These are phyloP conservation scores for Panaeolus cyanescens DNA, from an alignment of 768 basidiomycete genomes.

Conservation along the genomic window DNA sequence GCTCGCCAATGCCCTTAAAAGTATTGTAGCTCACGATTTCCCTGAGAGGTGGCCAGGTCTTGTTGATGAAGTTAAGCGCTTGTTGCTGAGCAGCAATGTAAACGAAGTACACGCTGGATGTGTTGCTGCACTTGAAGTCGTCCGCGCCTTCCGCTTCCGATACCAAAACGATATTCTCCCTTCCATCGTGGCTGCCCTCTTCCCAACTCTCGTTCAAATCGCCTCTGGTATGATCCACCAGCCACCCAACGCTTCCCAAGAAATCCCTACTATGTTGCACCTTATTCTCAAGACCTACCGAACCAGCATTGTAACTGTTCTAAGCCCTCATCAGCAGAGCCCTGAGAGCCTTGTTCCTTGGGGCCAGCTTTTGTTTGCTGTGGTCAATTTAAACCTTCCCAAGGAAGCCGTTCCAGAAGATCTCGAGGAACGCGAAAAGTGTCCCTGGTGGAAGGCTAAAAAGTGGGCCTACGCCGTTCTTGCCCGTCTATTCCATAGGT, in stretches of 20 bases:
- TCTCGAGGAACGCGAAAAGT: constrained; percentile 73
- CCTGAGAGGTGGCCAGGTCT: constrained; percentile 75
- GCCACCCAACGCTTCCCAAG: constrained; percentile 63
- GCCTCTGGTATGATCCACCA: constrained; percentile 68
- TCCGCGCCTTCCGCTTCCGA: constrained; percentile 80
- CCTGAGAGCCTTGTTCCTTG: constrained; percentile 81
- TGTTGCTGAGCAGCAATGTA: constrained; percentile 66
- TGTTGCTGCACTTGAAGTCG: constrained; percentile 73
- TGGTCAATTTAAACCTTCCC: constrained; percentile 74
- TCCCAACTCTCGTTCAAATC: constrained; percentile 77
- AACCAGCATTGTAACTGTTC: constrained; percentile 73
- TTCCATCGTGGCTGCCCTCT: constrained; percentile 58
- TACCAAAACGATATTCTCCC: constrained; percentile 63
- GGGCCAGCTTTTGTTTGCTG: constrained; percentile 80
- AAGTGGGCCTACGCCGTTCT: constrained; percentile 91
- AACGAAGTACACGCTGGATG: constrained; percentile 82
- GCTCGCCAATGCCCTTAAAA: constrained; percentile 73
- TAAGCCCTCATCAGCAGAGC: constrained; percentile 75
- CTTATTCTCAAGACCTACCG: constrained; percentile 88
- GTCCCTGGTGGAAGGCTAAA: constrained; percentile 91
- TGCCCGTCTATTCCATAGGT: constrained; percentile 79
- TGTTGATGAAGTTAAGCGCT: constrained; percentile 62
- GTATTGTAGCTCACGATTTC: constrained; percentile 75
- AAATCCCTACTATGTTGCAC: constrained; percentile 83
- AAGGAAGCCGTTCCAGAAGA: constrained; percentile 66